Evolutionary conservation across 2,329 filamentous ascomycete genomes (phyloP), one percentile per base, ranked within the genome.

Genomic region (Penicillium nordicum): DNA sequence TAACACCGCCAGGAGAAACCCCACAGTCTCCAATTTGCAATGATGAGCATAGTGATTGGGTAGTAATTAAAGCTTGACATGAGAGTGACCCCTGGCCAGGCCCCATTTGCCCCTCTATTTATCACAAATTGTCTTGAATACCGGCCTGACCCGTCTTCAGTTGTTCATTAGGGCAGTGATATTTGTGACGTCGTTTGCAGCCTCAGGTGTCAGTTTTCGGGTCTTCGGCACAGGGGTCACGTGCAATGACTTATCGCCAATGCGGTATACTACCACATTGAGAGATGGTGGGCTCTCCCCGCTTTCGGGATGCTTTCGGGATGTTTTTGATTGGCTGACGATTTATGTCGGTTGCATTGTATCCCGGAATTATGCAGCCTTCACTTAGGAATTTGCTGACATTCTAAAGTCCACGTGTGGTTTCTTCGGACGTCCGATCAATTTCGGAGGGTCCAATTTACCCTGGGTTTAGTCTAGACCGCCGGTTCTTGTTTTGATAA

Each of bases 201-300:
- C 53, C 53, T 55, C 12, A 55, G 53, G 53, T 25, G 27, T 27
- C 18, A 8, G 21, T 27, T 25, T 8, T 18, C 53, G 53, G 53
- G 27, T 55, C 23, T 45, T 52, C 53, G 53, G 53, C 53, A 55
- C 41, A 29, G 1, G 0, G 4, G 27, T 52, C 47, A 55, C 48
- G 53, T 55, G 53, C 1, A 1, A 0, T 3, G 3, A 0, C 8
- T 9, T 34, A 51, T 55, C 46, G 47, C 27, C 41, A 40, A 4
- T 11, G 5, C 8, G 5, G 18, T 8, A 12, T 27, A 12, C 53
- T 27, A 12, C 53, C 27, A 14, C 2, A 32, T 40, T 41, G 5
- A 18, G 41, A 32, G 3, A 2, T 16, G 27, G 37, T 21, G 18
- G 18, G 10, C 40, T 34, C 25, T 45, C 32, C 53, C 53, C 27